Percentiles rank a stretch among this genome's conserved stretches.
These are phyloP conservation scores for Starmera quercuum DNA, from an alignment of 805 yeast species.

Conservation along the genomic window DNA sequence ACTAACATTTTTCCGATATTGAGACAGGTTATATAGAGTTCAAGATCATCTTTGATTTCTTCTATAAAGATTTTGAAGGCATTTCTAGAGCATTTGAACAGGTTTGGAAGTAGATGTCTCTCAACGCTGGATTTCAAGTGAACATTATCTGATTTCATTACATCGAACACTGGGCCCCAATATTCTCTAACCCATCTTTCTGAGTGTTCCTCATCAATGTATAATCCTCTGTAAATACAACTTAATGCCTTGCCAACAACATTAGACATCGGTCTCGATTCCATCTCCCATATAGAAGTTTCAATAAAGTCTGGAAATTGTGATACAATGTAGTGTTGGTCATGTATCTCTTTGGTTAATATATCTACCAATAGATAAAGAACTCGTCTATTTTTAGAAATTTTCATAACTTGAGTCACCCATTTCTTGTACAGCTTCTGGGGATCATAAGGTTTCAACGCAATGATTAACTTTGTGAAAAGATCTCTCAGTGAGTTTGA, in stretches of 20 bases:
- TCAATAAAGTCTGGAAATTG: slow-evolving; percentile 38
- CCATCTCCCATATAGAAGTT: slow-evolving; percentile 41
- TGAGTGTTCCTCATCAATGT: slow-evolving; percentile 20
- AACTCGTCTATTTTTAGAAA: slow-evolving; percentile 49
- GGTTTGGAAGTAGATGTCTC: slow-evolving; percentile 51
- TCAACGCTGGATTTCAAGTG: slow-evolving; percentile 36
- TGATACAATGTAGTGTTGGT: slow-evolving; percentile 32
- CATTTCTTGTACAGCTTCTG: slow-evolving; percentile 31
- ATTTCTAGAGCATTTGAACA: slow-evolving; percentile 45
- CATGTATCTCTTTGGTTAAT: slow-evolving; percentile 38
- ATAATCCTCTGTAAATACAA: slow-evolving; percentile 28
- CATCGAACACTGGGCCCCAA: slow-evolving; percentile 15
- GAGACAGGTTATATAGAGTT: slow-evolving; percentile 43
- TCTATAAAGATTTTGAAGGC: slow-evolving; percentile 34
- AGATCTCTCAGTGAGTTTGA: slow-evolving; percentile 62
- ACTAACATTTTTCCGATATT: slow-evolving; percentile 58
- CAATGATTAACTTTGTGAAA: slow-evolving; percentile 42
- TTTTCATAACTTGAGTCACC: slow-evolving; percentile 34
- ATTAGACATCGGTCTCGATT: slow-evolving; percentile 56
- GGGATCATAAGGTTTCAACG: slow-evolving; percentile 24
- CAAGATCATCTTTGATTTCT: slow-evolving; percentile 22
- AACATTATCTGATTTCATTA: slow-evolving; percentile 4
- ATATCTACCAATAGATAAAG: slow-evolving; percentile 53
- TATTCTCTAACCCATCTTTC: slow-evolving; percentile 13
- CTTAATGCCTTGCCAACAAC: slow-evolving; percentile 53